A percentile compares a stretch with the other conserved stretches of the same genome.
phyloP scores from a whole-genome alignment of 1,284 basidiomycete genomes.

The Ceratobasidium theobromae region DNA sequence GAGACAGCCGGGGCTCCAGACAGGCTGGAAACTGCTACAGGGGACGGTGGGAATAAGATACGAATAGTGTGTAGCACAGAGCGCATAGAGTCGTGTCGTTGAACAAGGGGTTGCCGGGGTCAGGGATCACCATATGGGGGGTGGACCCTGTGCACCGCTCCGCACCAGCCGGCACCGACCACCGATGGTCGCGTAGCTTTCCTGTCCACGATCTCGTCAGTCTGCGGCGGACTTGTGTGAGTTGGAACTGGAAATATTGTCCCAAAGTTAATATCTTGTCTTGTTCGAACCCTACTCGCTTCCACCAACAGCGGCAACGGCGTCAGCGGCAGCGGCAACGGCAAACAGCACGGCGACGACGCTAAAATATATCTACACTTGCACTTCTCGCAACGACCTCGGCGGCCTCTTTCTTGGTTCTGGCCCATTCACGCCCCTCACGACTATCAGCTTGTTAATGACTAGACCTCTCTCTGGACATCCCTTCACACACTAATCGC shows the following conservation, averaged over 20 bases:
- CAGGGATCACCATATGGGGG: constrained; percentile 2
- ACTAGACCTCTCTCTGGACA: background rate
- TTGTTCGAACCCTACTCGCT: background rate
- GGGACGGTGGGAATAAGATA: too few species aligned
- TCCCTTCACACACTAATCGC: background rate
- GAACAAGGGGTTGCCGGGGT: background rate
- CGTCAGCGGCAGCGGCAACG: constrained; percentile 10
- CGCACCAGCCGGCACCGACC: constrained; percentile 11
- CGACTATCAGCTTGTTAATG: constrained; percentile 30
- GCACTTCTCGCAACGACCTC: background rate
- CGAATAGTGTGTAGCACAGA: too few species aligned
- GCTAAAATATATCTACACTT: background rate
- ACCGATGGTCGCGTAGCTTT: constrained; percentile 12
- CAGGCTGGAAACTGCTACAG: too few species aligned
- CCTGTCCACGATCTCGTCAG: constrained; percentile 18
- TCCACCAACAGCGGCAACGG: constrained; percentile 21
- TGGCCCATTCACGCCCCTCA: constrained; percentile 26
- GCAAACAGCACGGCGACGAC: background rate
- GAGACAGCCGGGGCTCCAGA: too few species aligned
- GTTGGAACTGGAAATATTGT: background rate
- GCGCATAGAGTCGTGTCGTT: background rate
- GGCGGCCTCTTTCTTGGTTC: constrained; percentile 3
- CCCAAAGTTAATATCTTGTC: background rate
- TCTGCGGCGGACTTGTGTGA: constrained; percentile 9
- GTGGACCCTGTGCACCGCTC: constrained; percentile 9